Percentiles rank a stretch among this genome's conserved stretches.
Evolutionary conservation across 371 early-diverging fungal species (phyloP).

Genomic region (Umbelopsis sp.): DNA sequence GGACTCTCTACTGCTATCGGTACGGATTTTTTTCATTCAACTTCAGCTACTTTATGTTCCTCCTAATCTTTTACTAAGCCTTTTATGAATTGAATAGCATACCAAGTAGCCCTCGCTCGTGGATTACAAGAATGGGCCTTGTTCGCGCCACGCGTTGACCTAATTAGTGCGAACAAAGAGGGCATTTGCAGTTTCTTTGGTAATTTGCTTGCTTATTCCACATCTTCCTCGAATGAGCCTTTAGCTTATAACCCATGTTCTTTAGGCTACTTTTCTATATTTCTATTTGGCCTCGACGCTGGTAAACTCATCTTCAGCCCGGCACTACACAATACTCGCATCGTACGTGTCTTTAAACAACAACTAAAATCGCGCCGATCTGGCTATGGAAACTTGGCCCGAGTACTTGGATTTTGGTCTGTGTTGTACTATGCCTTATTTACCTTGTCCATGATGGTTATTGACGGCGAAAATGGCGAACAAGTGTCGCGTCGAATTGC

Average conservation of each 20-base stretch:
- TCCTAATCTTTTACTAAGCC: too few relatives aligned
- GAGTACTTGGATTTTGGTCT: background rate
- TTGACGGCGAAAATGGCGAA: slow-evolving; percentile 23
- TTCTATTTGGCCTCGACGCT: slow-evolving; percentile 70
- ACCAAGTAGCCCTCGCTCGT: slow-evolving; percentile 57
- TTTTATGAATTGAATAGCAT: slow-evolving; percentile 33
- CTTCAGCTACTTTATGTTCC: too few relatives aligned
- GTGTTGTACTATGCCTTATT: background rate
- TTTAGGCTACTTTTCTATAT: slow-evolving; percentile 82
- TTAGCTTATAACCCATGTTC: background rate
- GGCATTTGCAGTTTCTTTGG: slow-evolving; percentile 86
- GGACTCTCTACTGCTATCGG: slow-evolving; percentile 53
- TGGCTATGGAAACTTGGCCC: slow-evolving; percentile 36
- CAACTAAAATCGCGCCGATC: slow-evolving; percentile 16
- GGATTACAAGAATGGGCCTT: slow-evolving; percentile 80
- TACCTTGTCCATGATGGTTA: background rate
- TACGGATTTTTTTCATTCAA: slow-evolving; percentile 22
- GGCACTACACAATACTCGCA: slow-evolving; percentile 38
- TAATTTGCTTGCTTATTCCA: slow-evolving; percentile 23
- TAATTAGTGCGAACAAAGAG: slow-evolving; percentile 91
- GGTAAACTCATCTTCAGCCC: slow-evolving; percentile 44
- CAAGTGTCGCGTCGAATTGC: slow-evolving; percentile 74
- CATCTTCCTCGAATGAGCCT: background rate
- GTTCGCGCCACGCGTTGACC: slow-evolving; percentile 70
- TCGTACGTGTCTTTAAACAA: slow-evolving; percentile 45